Evolutionary conservation across 202 grass and related monocot species (phyloP).

Genomic region (Cymbopogon flexuosus): DNA sequence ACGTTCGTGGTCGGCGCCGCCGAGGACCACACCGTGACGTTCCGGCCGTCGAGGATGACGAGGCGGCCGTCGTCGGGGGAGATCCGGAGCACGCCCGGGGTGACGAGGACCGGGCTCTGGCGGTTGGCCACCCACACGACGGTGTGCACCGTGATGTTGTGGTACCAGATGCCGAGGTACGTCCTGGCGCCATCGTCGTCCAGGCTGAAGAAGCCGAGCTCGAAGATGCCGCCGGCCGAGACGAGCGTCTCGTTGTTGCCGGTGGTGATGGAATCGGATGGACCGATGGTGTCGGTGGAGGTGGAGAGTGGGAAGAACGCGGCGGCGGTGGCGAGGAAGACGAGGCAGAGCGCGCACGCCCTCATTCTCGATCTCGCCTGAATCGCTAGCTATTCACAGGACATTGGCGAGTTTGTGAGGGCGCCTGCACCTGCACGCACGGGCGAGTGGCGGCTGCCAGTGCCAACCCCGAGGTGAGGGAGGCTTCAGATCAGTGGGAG

Average conservation of each 20-base stretch:
- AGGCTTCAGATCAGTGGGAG: not conserved
- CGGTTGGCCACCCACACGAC: constrained; percentile 81
- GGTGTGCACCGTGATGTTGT: constrained; percentile 27
- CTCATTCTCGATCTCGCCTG: not conserved
- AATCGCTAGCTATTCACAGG: not conserved
- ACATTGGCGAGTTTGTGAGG: not conserved
- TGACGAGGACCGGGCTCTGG: constrained; percentile 26
- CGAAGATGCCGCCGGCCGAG: constrained; percentile 43
- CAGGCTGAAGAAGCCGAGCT: constrained; percentile 67
- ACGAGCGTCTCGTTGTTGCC: constrained; percentile 49
- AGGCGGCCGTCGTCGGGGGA: constrained; percentile 42
- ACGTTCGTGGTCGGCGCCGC: constrained; percentile 8
- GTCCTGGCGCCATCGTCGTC: constrained; percentile 1
- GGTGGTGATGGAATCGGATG: constrained; percentile 17
- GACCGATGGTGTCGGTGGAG: constrained; percentile 17
- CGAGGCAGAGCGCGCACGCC: not conserved
- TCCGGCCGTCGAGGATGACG: constrained; percentile 30
- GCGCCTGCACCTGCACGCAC: not conserved
- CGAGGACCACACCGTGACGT: constrained; percentile 45
- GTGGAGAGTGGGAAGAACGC: not conserved
- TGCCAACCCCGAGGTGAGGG: not conserved
- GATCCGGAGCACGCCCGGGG: constrained; percentile 33
- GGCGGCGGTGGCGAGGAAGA: not conserved
- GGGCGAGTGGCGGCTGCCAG: not conserved
- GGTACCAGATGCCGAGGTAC: constrained; percentile 72